phyloP scores from a whole-genome alignment of 2,329 filamentous ascomycete genomes.

The Seiridium unicorne region DNA sequence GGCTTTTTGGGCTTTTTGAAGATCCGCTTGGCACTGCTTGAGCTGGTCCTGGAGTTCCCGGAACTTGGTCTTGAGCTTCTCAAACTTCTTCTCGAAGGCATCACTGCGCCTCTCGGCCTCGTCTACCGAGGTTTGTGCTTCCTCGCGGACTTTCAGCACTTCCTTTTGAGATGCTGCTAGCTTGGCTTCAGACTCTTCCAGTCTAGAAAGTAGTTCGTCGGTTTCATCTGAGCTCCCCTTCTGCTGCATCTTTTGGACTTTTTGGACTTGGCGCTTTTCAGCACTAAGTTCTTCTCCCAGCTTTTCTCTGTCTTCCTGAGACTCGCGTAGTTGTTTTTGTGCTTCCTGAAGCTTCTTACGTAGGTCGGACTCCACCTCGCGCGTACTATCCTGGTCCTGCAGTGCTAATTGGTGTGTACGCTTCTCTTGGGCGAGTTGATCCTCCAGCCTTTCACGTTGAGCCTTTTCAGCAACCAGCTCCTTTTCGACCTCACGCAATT shows the following conservation, averaged over 20 bases:
- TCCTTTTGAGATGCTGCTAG: constrained; percentile 42
- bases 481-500: constrained; percentile 33
- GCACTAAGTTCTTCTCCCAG: constrained; percentile 32
- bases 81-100: constrained; percentile 68
- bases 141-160: constrained; percentile 42
- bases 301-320: constrained; percentile 28
- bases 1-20: constrained; percentile 36
- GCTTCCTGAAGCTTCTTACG: constrained; percentile 29
- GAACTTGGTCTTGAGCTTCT: constrained; percentile 67
- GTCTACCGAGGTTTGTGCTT: constrained; percentile 51
- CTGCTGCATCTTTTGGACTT: constrained; percentile 22
- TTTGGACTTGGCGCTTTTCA: constrained; percentile 25
- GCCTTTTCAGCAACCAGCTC: constrained; percentile 25
- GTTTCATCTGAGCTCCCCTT: constrained; percentile 14
- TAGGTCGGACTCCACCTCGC: constrained; percentile 28
- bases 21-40: constrained; percentile 55
- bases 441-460: constrained; percentile 29
- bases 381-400: constrained; percentile 27
- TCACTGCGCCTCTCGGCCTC: constrained; percentile 63
- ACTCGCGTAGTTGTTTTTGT: constrained; percentile 26
- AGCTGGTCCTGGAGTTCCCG: constrained; percentile 70
- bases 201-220: constrained; percentile 25
- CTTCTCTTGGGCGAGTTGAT: constrained; percentile 30
- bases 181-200: constrained; percentile 27
- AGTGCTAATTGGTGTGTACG: constrained; percentile 25